These are phyloP conservation scores for Uncinocarpus reesii DNA, from an alignment of 2,329 filamentous ascomycete species.

Conservation along the genomic window DNA sequence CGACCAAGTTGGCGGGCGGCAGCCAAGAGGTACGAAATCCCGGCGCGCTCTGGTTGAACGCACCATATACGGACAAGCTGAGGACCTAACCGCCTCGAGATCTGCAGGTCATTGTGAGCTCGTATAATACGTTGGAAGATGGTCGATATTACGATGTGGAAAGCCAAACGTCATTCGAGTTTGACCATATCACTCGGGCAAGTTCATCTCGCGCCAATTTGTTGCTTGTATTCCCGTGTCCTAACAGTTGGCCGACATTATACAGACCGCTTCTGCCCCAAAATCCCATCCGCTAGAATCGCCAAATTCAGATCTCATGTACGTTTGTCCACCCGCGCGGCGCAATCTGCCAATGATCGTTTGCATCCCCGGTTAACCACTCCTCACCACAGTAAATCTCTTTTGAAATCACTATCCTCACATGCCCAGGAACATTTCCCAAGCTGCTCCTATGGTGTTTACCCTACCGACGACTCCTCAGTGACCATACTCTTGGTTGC, in stretches of 20 bases:
- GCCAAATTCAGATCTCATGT: slow-evolving; percentile 69
- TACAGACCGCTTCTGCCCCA: slow-evolving; percentile 66
- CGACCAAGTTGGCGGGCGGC: slow-evolving; percentile 78
- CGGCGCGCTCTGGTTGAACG: background rate
- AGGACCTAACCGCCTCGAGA: background rate
- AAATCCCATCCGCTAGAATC: slow-evolving; percentile 74
- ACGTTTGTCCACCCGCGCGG: slow-evolving; percentile 28
- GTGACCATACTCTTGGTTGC: slow-evolving; percentile 77
- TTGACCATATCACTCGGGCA: slow-evolving; percentile 74
- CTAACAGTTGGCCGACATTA: background rate
- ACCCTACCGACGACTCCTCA: slow-evolving; percentile 63
- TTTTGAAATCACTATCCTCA: slow-evolving; percentile 61
- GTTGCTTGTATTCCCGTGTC: background rate
- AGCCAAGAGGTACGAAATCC: slow-evolving; percentile 55
- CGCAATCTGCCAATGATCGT: background rate
- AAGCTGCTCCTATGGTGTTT: slow-evolving; percentile 68
- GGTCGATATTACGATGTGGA: slow-evolving; percentile 85
- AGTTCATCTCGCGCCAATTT: slow-evolving; percentile 6
- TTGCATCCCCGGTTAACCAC: background rate
- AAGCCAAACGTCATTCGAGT: slow-evolving; percentile 75
- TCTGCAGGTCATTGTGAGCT: slow-evolving; percentile 55
- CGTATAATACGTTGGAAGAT: slow-evolving; percentile 69
- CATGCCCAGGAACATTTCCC: slow-evolving; percentile 87
- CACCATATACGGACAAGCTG: background rate
- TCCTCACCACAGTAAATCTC: slow-evolving; percentile 55